Conservation (phyloP, 2,329 filamentous ascomycete genomes). For the Penicillium sp. region DNA sequence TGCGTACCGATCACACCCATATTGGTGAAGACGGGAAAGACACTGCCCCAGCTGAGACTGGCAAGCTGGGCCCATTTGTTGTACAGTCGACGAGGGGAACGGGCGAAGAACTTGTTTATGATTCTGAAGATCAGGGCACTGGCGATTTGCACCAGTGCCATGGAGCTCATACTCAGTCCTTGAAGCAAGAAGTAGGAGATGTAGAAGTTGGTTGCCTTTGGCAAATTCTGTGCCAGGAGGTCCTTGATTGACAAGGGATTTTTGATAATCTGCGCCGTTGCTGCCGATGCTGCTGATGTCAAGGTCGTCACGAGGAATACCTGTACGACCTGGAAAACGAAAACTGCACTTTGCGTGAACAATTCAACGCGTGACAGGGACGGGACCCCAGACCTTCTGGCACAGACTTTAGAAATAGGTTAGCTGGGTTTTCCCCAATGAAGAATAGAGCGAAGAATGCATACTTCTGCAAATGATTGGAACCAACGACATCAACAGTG, state of each 20-base stretch:
- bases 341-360: slow-evolving; percentile 88
- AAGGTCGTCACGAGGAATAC: slow-evolving; percentile 87
- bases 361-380: slow-evolving; percentile 78
- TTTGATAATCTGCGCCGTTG: slow-evolving; percentile 63
- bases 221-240: slow-evolving; percentile 72
- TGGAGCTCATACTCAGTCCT: slow-evolving; percentile 73
- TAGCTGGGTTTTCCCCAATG: background rate
- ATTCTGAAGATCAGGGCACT: slow-evolving; percentile 72
- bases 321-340: slow-evolving; percentile 70
- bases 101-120: slow-evolving; percentile 69
- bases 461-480: slow-evolving; percentile 75
- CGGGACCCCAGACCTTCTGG: slow-evolving; percentile 75
- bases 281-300: slow-evolving; percentile 74
- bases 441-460: slow-evolving; percentile 24
- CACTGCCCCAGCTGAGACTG: slow-evolving; percentile 79
- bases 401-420: slow-evolving; percentile 57
- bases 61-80: slow-evolving; percentile 70
- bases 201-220: slow-evolving; percentile 90
- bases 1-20: slow-evolving; percentile 74
- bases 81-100: slow-evolving; percentile 71
- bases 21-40: slow-evolving; percentile 75
- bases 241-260: slow-evolving; percentile 64
- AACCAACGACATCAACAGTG: slow-evolving; percentile 82
- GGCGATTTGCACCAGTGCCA: slow-evolving; percentile 68
- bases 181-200: slow-evolving; percentile 94